Evolutionary conservation across 202 grass and related monocot species (phyloP).

Genomic region (Saccharum hybrid): DNA sequence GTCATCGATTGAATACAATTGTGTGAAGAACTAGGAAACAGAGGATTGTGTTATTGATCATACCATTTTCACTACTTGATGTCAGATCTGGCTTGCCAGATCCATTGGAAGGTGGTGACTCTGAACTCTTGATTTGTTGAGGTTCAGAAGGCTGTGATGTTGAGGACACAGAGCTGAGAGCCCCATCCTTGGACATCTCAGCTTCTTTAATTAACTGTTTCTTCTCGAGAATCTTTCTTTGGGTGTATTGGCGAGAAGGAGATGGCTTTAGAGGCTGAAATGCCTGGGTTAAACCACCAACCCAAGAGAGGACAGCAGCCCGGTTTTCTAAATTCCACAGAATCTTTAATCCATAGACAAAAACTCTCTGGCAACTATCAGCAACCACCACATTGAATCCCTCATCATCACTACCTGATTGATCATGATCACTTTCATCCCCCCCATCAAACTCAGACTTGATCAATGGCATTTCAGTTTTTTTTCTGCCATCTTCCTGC

Average conservation of each 20-base stretch:
- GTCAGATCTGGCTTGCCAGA: slow-evolving; percentile 62
- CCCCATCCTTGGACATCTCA: slow-evolving; percentile 58
- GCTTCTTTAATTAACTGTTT: slow-evolving; percentile 63
- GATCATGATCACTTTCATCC: slow-evolving; percentile 73
- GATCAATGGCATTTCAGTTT: slow-evolving; percentile 60
- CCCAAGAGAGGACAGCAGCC: slow-evolving; percentile 81
- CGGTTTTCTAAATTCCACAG: slow-evolving; percentile 92
- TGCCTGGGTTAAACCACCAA: slow-evolving; percentile 90
- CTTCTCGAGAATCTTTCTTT: slow-evolving; percentile 79
- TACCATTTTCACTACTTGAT: slow-evolving; percentile 71
- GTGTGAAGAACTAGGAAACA: slow-evolving; percentile 42
- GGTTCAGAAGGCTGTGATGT: slow-evolving; percentile 47
- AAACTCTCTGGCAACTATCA: slow-evolving; percentile 97
- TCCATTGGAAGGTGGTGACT: slow-evolving; percentile 53
- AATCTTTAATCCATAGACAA: slow-evolving; percentile 93
- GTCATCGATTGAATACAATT: slow-evolving; percentile 4
- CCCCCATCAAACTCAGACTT: slow-evolving; percentile 78
- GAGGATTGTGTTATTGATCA: slow-evolving; percentile 38
- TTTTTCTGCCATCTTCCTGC: slow-evolving; percentile 92
- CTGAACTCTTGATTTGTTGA: slow-evolving; percentile 70
- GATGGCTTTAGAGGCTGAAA: slow-evolving; percentile 91
- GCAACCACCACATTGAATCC: slow-evolving; percentile 96
- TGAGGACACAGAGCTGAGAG: slow-evolving; percentile 51
- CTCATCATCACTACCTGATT: slow-evolving; percentile 96
- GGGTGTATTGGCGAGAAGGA: slow-evolving; percentile 86